Base-by-base conservation (phyloP, 495 filamentous ascomycete genomes). In the Halenospora varia region DNA sequence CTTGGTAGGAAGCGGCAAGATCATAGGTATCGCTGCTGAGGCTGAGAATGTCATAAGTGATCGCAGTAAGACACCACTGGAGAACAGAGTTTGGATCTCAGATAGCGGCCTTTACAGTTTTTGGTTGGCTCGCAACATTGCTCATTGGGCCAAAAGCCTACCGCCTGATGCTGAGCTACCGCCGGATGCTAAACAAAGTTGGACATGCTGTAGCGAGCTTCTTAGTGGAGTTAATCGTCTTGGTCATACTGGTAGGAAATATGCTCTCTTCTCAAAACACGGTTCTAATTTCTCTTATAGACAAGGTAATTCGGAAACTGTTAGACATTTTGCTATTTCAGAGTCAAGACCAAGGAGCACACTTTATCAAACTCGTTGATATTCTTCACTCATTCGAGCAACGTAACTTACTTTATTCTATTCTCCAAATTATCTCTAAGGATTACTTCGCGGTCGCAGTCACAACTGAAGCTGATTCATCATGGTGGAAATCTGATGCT, bases 81-180 rank as follows among this genome's bases (percentile, higher is more conserved):
- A 24, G 29, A 35, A 35, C 13, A 51, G 46, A 25, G 56, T 63
- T 1, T 97, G 92, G 93, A 62, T 90, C 23, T 80, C 85, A 6
- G 79, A 86, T 66, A 83, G 85, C 0, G 70, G 69, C 44, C 61
- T 77, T 10, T 97, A 88, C 73, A 75, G 80, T 9, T 62, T 70
- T 3, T 97, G 95, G 94, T 69, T 97, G 11, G 91, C 87, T 51
- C 60, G 63, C 51, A 89, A 85, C 62, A 75, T 92, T 41, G 75
- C 76, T 13, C 54, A 71, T 19, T 80, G 86, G 71, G 69, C 73
- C 23, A 68, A 68, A 40, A 68, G 13, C 4, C 19, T 75, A 13
- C 56, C 57, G 2, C 42, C 57, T 2, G 62, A 73, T 22, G 70
- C 81, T 24, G 74, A 78, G 25, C 19, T 75, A 13, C 56, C 57